phyloP scores from a whole-genome alignment of 2,329 filamentous ascomycete genomes.

The Neonectria punicea region DNA sequence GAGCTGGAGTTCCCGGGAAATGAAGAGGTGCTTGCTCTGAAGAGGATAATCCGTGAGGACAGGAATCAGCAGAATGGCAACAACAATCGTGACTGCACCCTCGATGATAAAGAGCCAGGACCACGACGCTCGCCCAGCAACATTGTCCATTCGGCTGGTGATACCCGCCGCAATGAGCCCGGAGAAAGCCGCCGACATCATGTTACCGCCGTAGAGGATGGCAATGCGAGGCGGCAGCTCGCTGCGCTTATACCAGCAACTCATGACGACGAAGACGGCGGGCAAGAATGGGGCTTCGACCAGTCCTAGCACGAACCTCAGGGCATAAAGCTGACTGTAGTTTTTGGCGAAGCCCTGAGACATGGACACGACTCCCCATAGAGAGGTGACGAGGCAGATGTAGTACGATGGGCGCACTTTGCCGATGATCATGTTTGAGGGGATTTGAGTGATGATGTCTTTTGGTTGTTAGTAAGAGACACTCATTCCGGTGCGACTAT shows the following conservation, averaged over 20 bases:
- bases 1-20: conserved; percentile 14
- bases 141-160: conserved; percentile 52
- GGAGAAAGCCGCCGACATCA: conserved; percentile 75
- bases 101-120: conserved; percentile 75
- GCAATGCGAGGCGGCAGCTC: conserved; percentile 72
- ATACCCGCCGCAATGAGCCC: conserved; percentile 71
- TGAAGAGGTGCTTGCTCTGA: conserved; percentile 16
- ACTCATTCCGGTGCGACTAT: too few species aligned
- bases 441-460: conserved; percentile 23
- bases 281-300: conserved; percentile 64
- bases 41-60: conserved; percentile 45
- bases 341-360: conserved; percentile 19
- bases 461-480: neutral
- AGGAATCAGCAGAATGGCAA: conserved; percentile 32
- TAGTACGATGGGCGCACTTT: conserved; percentile 22
- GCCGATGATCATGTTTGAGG: conserved; percentile 21
- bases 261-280: conserved; percentile 57
- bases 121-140: conserved; percentile 52
- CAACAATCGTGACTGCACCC: conserved; percentile 53
- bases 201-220: conserved; percentile 67
- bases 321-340: conserved; percentile 17
- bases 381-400: conserved; percentile 17
- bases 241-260: conserved; percentile 70
- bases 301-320: conserved; percentile 55
- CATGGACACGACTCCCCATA: conserved; percentile 16